Evolutionary conservation across 1,139 yeast species (phyloP).

Genomic region (Suhomyces ambrosiae): DNA sequence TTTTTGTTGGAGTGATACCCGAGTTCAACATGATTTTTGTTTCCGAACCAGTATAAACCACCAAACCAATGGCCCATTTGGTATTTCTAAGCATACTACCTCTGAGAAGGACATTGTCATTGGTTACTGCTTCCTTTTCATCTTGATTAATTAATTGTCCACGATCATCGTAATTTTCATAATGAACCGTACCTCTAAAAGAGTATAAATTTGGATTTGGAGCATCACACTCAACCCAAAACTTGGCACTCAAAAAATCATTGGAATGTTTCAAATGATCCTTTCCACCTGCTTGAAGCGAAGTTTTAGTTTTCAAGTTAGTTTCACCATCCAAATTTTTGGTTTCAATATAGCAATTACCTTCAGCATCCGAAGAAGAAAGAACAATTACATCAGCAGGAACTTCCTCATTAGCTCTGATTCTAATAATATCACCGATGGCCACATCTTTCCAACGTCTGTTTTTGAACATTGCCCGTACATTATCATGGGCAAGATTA

Average conservation of each 20-base stretch:
- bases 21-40: conserved; percentile 92
- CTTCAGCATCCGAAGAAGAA: conserved; percentile 84
- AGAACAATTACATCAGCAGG: conserved; percentile 88
- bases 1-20: conserved; percentile 89
- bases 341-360: conserved; percentile 91
- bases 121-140: conserved; percentile 72
- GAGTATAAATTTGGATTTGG: conserved; percentile 83
- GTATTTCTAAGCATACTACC: conserved; percentile 94
- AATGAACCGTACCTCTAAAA: conserved; percentile 84
- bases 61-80: conserved; percentile 90
- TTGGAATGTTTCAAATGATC: conserved; percentile 58
- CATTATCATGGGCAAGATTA: conserved; percentile 19
- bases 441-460: conserved; percentile 85
- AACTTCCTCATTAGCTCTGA: conserved; percentile 84
- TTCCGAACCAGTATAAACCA: conserved; percentile 86
- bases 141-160: conserved; percentile 42
- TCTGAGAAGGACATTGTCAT: conserved; percentile 79
- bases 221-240: conserved; percentile 88
- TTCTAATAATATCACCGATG: conserved; percentile 87
- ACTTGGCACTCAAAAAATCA: conserved; percentile 73
- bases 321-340: conserved; percentile 97
- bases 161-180: conserved; percentile 48
- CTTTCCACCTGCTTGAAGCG: conserved; percentile 68
- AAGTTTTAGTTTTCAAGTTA: conserved; percentile 78
- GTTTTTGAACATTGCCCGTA: conserved; percentile 55